Base-by-base conservation (phyloP, 306 rosid genomes). In the Cucurbita maxima region DNA sequence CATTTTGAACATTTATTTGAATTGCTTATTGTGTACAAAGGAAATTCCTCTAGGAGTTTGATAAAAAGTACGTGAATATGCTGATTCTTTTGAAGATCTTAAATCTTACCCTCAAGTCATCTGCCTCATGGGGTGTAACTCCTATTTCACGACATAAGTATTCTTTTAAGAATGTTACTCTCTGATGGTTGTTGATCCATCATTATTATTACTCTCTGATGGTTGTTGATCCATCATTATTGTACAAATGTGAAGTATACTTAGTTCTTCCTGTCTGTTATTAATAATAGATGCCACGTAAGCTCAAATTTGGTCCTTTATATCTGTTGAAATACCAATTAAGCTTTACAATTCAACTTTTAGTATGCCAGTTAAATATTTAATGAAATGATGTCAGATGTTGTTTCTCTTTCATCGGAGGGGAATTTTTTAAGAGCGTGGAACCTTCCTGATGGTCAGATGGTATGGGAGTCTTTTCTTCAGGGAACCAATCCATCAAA, bases 391-490 rank as follows among this genome's bases (percentile, higher is more conserved):
- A 80, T 81, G 86, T 76, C 88, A 95, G 99, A 95, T 85, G 92
- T 89, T 56, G 75, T 95, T 78, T 87, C 96, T 66, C 97, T 95
- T 73, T 95, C 97, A 14, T 89, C 96, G 7, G 84, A 82, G 76
- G 99, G 97, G 66, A 85, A 85, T 76, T 76, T 87, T 74, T 78
- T 95, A 82, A 86, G 97, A 84, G 97, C 97, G 56, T 95, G 99
- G 99, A 95, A 88, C 87, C 92, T 91, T 83, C 92, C 97, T 50
- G 99, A 95, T 82, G 99, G 99, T 45, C 97, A 91, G 86, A 87
- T 95, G 97, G 97, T 88, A 72, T 95, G 99, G 99, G 91, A 91
- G 82, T 84, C 96, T 74, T 82, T 58, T 75, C 86, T 95, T 72
- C 87, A 76, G 51, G 96, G 92, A 72, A 80, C 91, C 36, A 80